Evolutionary conservation across 306 rosid genomes (phyloP).

Genomic region (Prunus armeniaca): DNA sequence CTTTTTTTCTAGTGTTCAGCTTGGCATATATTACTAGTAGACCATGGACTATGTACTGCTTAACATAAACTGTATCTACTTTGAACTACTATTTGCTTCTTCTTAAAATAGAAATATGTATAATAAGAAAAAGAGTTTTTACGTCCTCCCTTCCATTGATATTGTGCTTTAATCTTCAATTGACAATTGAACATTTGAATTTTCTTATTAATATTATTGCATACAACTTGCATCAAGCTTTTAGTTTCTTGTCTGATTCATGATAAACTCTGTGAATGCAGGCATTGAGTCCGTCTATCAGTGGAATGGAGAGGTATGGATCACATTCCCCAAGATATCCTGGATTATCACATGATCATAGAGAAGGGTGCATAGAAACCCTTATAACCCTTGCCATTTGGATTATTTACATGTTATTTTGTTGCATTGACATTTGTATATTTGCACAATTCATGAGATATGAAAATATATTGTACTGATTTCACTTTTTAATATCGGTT

Average conservation of each 20-base stretch:
- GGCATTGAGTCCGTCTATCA: constrained; percentile 80
- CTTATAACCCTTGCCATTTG: background rate
- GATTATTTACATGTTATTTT: background rate
- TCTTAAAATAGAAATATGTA: background rate
- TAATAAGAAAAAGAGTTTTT: background rate
- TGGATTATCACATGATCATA: constrained; percentile 4
- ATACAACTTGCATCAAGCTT: background rate
- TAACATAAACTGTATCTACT: background rate
- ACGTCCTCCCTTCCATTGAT: background rate
- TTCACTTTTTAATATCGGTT: constrained; percentile 19
- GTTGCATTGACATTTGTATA: background rate
- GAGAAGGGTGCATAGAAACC: constrained; percentile 1
- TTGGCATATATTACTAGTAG: background rate
- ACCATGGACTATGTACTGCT: background rate
- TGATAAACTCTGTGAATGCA: constrained; percentile 33
- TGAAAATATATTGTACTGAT: constrained; percentile 18
- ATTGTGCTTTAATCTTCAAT: constrained; percentile 2
- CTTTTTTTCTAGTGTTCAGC: background rate
- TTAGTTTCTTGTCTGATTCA: constrained; percentile 1
- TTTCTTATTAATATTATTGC: background rate
- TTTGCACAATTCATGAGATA: constrained; percentile 1
- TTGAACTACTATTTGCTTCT: background rate
- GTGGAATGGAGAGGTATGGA: constrained; percentile 92
- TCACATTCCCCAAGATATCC: constrained; percentile 1
- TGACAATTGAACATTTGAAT: background rate